Evolutionary conservation across 1,284 basidiomycete species (phyloP), one percentile per base, ranked within the genome.

Genomic region (Malassezia pachydermatis): DNA sequence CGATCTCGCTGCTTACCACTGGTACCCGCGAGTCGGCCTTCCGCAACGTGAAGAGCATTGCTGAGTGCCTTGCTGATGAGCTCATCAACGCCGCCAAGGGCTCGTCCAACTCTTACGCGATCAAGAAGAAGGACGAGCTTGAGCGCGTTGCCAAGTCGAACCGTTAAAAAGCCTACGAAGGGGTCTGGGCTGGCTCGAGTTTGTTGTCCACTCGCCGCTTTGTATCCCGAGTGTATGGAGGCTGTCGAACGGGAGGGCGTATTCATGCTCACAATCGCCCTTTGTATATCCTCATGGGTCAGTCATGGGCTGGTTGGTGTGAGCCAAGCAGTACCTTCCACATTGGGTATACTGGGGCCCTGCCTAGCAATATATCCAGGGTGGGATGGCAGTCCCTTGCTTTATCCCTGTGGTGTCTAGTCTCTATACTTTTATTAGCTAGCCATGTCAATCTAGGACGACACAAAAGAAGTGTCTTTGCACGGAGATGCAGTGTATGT

Each of bases 31-130:
- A 99, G 78, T 95, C 90, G 50, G 89, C 94, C 48, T 98, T 98
- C 89, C 88, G 94, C 76, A 98, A 98, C 78, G 87, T 95, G 74
- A 99, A 98, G 78, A 94, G 88, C 59, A 85, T 99, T 50, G 59
- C 62, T 51, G 89, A 96, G 79, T 96, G 92, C 78, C 81, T 98
- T 56, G 94, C 94, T 61, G 94, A 99, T 75, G 94, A 99, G 77
- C 84, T 99, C 70, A 96, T 98, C 82, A 98, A 99, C 77, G 94
- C 94, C 55, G 94, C 94, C 70, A 98, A 99, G 81, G 94, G 94
- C 62, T 98, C 94, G 54, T 96, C 90, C 72, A 99, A 99, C 85
- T 96, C 92, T 58, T 99, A 95, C 75, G 92, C 94, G 65, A 98
- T 98, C 82, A 94, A 94, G 78, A 79, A 79, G 77, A 79, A 79